A percentile compares a stretch with the other conserved stretches of the same genome.
Evolutionary conservation across 257 asterid genomes (phyloP).

Genomic region (Solanum habrochaites): DNA sequence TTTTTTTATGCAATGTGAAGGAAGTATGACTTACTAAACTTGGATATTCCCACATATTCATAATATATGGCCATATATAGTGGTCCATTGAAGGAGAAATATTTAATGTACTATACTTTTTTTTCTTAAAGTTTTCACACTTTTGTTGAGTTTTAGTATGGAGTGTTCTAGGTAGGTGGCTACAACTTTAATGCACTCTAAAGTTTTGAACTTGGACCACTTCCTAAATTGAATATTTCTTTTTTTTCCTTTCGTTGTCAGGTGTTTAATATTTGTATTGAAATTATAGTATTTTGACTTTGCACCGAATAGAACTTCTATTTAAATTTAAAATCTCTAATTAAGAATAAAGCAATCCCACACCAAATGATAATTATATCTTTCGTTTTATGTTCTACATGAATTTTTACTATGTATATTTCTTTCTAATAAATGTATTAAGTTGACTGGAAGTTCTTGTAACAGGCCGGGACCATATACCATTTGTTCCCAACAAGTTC

Average conservation of each 20-base stretch:
- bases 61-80: neutral
- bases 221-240: neutral
- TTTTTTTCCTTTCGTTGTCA: rapidly evolving
- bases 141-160: neutral
- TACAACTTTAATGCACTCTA: neutral
- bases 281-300: too few relatives aligned
- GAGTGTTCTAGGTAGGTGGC: constrained; percentile 10
- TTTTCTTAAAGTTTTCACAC: neutral
- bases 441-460: constrained; percentile 5
- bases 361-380: rapidly evolving
- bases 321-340: too few relatives aligned
- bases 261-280: rapidly evolving
- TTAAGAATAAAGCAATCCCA: rapidly evolving
- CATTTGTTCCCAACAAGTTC: neutral
- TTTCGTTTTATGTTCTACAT: neutral
- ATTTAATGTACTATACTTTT: neutral
- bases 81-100: neutral
- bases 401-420: neutral
- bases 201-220: constrained; percentile 1
- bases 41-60: constrained; percentile 15
- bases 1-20: constrained; percentile 7
- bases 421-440: neutral
- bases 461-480: neutral
- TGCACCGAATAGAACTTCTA: rapidly evolving
- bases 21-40: constrained; percentile 15